A percentile compares a stretch with the other conserved stretches of the same genome.
These are phyloP conservation scores for Kodamaea hsintzibuensis DNA, from an alignment of 805 yeast species.

Conservation along the genomic window DNA sequence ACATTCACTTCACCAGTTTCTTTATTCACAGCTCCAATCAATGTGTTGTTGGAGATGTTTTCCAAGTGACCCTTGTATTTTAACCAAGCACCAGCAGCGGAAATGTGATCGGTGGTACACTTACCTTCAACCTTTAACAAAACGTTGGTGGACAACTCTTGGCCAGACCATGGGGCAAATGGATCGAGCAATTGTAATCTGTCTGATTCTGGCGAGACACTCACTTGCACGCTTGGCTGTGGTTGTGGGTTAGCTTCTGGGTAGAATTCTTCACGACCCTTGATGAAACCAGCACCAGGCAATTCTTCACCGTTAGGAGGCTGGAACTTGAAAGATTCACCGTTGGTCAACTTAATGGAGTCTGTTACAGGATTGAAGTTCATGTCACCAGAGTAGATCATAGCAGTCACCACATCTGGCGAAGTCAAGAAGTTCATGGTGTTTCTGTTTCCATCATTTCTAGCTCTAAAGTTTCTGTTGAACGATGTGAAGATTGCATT, in stretches of 20 bases:
- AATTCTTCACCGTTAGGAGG: slow-evolving; percentile 85
- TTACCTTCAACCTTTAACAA: slow-evolving; percentile 93
- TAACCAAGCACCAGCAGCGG: slow-evolving; percentile 99
- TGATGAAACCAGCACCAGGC: slow-evolving; percentile 74
- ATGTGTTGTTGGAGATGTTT: slow-evolving; percentile 90
- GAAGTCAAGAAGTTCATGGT: slow-evolving; percentile 98
- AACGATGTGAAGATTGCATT: slow-evolving; percentile 95
- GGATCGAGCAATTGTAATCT: slow-evolving; percentile 91
- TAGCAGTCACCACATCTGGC: slow-evolving; percentile 96
- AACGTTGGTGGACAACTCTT: slow-evolving; percentile 76
- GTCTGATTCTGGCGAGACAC: slow-evolving; percentile 85
- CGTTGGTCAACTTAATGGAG: slow-evolving; percentile 67
- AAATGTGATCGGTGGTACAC: slow-evolving; percentile 97
- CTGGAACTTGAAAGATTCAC: slow-evolving; percentile 71
- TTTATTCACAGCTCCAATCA: slow-evolving; percentile 95
- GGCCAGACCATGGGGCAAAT: slow-evolving; percentile 80
- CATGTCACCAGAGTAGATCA: slow-evolving; percentile 92
- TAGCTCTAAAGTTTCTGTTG: slow-evolving; percentile 96
- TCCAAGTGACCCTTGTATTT: slow-evolving; percentile 98
- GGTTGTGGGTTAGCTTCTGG: slow-evolving; percentile 72
- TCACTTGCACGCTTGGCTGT: slow-evolving; percentile 55
- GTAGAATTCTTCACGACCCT: slow-evolving; percentile 73
- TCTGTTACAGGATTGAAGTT: slow-evolving; percentile 91
- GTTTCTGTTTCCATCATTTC: slow-evolving; percentile 97
- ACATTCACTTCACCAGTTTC: slow-evolving; percentile 96